Evolutionary conservation across 805 yeast species (phyloP).

Genomic region (Naumovozyma baii): DNA sequence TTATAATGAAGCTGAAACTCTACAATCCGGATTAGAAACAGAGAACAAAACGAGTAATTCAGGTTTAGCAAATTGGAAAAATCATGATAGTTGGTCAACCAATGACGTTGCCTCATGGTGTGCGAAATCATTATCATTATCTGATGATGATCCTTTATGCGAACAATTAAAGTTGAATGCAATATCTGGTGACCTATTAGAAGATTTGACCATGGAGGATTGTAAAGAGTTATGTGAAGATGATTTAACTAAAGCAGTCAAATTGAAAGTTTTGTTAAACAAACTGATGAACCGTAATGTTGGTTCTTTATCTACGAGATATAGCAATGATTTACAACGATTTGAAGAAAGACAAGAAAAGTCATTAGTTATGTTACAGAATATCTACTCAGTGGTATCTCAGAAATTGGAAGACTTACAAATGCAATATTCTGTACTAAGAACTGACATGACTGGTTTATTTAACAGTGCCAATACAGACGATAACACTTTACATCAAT

Average conservation of each 20-base stretch:
- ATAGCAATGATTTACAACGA: slow-evolving; percentile 8
- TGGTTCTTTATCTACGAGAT: slow-evolving; percentile 1
- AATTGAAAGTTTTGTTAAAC: slow-evolving; percentile 50
- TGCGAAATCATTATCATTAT: slow-evolving; percentile 9
- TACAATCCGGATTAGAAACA: neutral
- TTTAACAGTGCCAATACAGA: slow-evolving; percentile 13
- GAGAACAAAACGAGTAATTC: no score
- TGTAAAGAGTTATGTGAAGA: slow-evolving; percentile 61
- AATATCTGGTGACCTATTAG: slow-evolving; percentile 52
- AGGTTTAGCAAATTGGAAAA: neutral
- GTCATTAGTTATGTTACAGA: slow-evolving; percentile 21
- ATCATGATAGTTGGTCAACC: slow-evolving; percentile 14
- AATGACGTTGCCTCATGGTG: slow-evolving; percentile 24
- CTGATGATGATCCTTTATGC: slow-evolving; percentile 9
- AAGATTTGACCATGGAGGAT: slow-evolving; percentile 59
- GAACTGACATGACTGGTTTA: slow-evolving; percentile 25
- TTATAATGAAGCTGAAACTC: neutral
- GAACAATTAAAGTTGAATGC: slow-evolving; percentile 13
- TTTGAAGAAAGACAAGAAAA: slow-evolving; percentile 24
- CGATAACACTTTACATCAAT: neutral
- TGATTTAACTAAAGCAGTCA: slow-evolving; percentile 46
- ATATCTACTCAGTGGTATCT: slow-evolving; percentile 19
- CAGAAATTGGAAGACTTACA: slow-evolving; percentile 26
- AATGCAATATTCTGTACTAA: slow-evolving; percentile 21
- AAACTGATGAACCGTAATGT: slow-evolving; percentile 32